Evolutionary conservation across 108 stramenopile genomes (phyloP).

Genomic region (Skeletonema costatum): DNA sequence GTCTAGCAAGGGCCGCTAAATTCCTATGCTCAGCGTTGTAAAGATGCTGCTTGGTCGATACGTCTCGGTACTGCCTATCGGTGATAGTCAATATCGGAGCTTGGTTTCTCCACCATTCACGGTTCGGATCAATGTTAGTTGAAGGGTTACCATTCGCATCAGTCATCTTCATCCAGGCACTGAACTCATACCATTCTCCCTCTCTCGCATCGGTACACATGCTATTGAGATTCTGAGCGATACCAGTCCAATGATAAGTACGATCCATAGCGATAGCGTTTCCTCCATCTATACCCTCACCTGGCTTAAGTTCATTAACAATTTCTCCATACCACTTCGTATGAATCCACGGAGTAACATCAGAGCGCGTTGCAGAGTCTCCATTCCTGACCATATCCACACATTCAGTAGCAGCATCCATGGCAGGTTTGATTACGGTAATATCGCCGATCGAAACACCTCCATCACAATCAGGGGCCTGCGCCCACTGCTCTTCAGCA

Average conservation of each 20-base stretch:
- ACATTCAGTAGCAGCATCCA: constrained; percentile 17
- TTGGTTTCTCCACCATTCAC: constrained; percentile 14
- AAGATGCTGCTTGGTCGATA: constrained; percentile 19
- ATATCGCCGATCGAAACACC: constrained; percentile 20
- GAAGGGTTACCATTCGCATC: constrained; percentile 21
- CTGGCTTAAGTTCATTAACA: constrained; percentile 13
- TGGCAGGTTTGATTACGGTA: constrained; percentile 31
- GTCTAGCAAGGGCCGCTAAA: constrained; percentile 10
- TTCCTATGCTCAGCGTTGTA: constrained; percentile 13
- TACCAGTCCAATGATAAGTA: constrained; percentile 25
- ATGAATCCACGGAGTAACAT: constrained; percentile 36
- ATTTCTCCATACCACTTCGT: constrained; percentile 7
- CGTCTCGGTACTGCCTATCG: constrained; percentile 17
- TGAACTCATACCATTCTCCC: constrained; percentile 39
- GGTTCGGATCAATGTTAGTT: constrained; percentile 32
- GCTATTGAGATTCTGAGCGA: constrained; percentile 38
- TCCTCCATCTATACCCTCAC: constrained; percentile 18
- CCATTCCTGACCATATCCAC: constrained; percentile 44
- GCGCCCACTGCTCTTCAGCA: constrained; percentile 46
- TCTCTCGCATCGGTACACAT: constrained; percentile 28
- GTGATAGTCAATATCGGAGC: constrained; percentile 25
- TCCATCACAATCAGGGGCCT: constrained; percentile 34
- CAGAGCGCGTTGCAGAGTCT: constrained; percentile 3
- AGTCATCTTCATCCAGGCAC: constrained; percentile 27
- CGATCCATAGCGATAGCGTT: constrained; percentile 39